These are phyloP conservation scores for Solanum hybrid DNA, from an alignment of 305 asterid species.

Conservation along the genomic window DNA sequence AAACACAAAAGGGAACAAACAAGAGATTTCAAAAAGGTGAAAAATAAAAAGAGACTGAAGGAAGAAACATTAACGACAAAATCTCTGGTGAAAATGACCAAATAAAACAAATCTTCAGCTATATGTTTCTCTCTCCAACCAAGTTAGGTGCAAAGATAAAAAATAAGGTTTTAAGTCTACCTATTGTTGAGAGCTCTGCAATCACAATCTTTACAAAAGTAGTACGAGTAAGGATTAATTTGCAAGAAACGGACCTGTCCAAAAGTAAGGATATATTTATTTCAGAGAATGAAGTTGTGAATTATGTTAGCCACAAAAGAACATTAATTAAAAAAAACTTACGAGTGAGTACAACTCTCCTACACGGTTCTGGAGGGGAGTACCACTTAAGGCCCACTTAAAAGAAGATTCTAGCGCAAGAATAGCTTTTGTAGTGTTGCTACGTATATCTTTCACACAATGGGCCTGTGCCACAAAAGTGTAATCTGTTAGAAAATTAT, in stretches of 20 bases:
- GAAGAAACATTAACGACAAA: not conserved
- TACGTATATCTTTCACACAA: slow-evolving; percentile 71
- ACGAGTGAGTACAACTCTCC: slow-evolving; percentile 44
- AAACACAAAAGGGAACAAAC: not conserved
- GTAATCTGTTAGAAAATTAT: not conserved
- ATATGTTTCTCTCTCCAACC: not conserved
- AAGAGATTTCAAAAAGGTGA: not conserved
- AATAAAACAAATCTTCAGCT: not conserved
- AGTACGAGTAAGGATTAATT: slow-evolving; percentile 71
- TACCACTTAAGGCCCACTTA: not conserved
- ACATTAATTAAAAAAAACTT: slow-evolving; percentile 19
- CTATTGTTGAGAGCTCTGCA: slow-evolving; percentile 70
- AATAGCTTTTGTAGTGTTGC: slow-evolving; percentile 82
- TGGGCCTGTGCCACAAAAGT: slow-evolving; percentile 55
- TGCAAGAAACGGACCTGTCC: slow-evolving; percentile 78
- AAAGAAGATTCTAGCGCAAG: not conserved
- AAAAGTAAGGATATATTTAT: slow-evolving; percentile 7
- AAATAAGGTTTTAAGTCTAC: slow-evolving; percentile 30
- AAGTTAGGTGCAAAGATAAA: not conserved
- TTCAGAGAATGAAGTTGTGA: not conserved
- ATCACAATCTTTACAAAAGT: slow-evolving; percentile 90
- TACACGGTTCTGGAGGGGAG: not conserved
- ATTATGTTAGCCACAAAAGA: not conserved
- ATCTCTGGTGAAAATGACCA: not conserved
- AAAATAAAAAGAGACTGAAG: not conserved